Evolutionary conservation across 2,329 filamentous ascomycete genomes (phyloP), one percentile per base, ranked within the genome.

Genomic region (Colletotrichum truncatum): DNA sequence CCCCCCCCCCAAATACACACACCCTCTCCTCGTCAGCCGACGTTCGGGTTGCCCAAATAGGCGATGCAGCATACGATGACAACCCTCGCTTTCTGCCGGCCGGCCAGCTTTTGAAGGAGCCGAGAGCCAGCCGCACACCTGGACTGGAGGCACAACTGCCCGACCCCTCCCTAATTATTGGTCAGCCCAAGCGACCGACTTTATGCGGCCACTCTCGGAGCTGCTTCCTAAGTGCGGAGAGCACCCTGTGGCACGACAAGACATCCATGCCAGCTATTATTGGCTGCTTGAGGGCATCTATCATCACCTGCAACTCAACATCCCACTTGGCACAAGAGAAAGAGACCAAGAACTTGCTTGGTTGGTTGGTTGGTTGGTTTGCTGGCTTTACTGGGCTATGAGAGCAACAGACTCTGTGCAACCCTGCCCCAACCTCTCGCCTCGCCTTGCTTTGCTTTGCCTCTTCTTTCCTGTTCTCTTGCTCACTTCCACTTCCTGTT

Each of bases 341-440:
- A 55, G 16, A 23, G 32, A 41, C 11, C 16, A 25, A 49, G 45
- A 21, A 12, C 16, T 14, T 34, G 48, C 11, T 23, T 36, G 28
- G 30, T 52, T 52, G 45, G 18, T 48, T 48, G 25, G 26, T 52
- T 52, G n/a, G 26, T 49, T 49, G 26, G 48, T 46, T 46, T 3
- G 11, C 25, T 52, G 36, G n/a, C n/a, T n/a, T n/a, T n/a, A 26
- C 39, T 39, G 41, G 32, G 41, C 45, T 49, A 26, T 30, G 52
- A 48, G 32, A 48, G 32, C 21, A 32, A 45, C 52, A 57, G 34
- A 58, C 21, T 57, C 52, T 58, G 28, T n/a, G 14, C 32, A 38
- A 34, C 12, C 32, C 32, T 52, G 18, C 41, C 34, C n/a, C 25
- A 26, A 49, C 30, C 12, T 41, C 23, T n/a, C n/a, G n/a, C n/a